These are phyloP conservation scores for Kurtzmaniella quercitrusa DNA, from an alignment of 1,139 yeast species.

Conservation along the genomic window DNA sequence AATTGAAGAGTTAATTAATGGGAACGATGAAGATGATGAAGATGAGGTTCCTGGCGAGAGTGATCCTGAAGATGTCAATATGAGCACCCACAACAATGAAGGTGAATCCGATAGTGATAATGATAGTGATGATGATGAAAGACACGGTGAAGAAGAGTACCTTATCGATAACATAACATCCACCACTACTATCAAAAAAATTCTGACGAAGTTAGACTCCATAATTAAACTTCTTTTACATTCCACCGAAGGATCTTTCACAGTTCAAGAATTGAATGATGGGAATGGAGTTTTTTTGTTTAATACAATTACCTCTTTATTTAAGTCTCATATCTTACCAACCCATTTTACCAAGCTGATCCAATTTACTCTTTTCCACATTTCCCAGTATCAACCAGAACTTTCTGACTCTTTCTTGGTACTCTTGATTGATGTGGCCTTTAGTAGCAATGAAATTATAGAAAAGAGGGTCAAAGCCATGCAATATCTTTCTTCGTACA, in stretches of 20 bases:
- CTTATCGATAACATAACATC: slow-evolving; percentile 37
- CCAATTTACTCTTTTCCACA: slow-evolving; percentile 78
- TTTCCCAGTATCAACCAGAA: slow-evolving; percentile 78
- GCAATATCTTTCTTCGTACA: slow-evolving; percentile 87
- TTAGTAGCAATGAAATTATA: slow-evolving; percentile 59
- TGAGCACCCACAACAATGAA: slow-evolving; percentile 6
- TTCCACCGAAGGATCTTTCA: slow-evolving; percentile 47
- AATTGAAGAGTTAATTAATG: slow-evolving; percentile 58
- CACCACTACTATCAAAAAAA: slow-evolving; percentile 48
- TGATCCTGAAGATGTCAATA: slow-evolving; percentile 19
- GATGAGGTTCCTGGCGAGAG: slow-evolving; percentile 24
- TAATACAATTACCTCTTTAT: slow-evolving; percentile 69
- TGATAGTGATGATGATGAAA: slow-evolving; percentile 18
- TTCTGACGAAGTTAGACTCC: slow-evolving; percentile 67
- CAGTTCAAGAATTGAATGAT: slow-evolving; percentile 45
- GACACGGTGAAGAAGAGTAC: slow-evolving; percentile 40
- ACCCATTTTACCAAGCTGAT: slow-evolving; percentile 90
- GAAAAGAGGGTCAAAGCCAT: slow-evolving; percentile 82
- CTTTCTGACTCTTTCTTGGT: slow-evolving; percentile 83
- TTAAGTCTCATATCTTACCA: slow-evolving; percentile 79
- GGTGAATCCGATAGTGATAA: slow-evolving; percentile 15
- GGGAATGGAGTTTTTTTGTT: slow-evolving; percentile 74
- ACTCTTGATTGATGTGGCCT: slow-evolving; percentile 76
- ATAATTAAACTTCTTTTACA: slow-evolving; percentile 54
- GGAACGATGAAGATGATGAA: slow-evolving; percentile 39